These are phyloP conservation scores for Grammothele lineata DNA, from an alignment of 768 basidiomycete genomes.

Conservation along the genomic window DNA sequence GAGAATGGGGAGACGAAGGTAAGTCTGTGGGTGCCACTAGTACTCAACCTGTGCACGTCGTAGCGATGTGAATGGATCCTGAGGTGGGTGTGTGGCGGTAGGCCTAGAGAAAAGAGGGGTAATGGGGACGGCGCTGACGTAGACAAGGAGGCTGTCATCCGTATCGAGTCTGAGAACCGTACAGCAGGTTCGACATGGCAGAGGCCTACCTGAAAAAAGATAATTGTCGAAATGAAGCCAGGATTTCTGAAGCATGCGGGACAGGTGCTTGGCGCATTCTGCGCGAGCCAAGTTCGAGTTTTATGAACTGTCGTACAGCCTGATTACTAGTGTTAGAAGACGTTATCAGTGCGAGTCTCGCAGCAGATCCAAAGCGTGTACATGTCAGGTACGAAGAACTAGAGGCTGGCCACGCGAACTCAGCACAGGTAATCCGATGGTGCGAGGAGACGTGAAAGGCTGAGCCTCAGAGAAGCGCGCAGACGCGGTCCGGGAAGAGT, in stretches of 20 bases:
- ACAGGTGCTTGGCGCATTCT: constrained; percentile 42
- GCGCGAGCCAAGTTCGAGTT: too few relatives aligned
- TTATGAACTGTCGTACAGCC: too few relatives aligned
- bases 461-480: constrained; percentile 44
- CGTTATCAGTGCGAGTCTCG: constrained; percentile 31
- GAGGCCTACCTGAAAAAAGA: constrained; percentile 40
- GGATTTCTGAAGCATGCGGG: constrained; percentile 36
- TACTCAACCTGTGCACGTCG: too few relatives aligned
- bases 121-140: too few relatives aligned
- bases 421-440: constrained; percentile 23
- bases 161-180: constrained; percentile 40
- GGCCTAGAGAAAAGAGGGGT: constrained; percentile 13
- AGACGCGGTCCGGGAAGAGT: too few relatives aligned
- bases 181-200: constrained; percentile 46
- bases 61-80: too few relatives aligned
- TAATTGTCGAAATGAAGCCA: constrained; percentile 51
- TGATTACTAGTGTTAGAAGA: constrained; percentile 42
- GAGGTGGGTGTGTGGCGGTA: constrained; percentile 9
- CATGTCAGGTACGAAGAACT: constrained; percentile 12
- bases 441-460: constrained; percentile 37
- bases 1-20: constrained; percentile 25
- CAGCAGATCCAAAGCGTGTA: constrained; percentile 19
- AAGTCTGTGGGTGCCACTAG: too few relatives aligned
- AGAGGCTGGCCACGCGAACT: constrained; percentile 18
- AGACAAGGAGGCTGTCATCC: constrained; percentile 40